A percentile compares a stretch with the other conserved stretches of the same genome.
These are phyloP conservation scores for Zygosaccharomyces rouxii DNA, from an alignment of 805 yeast genomes.

Conservation along the genomic window DNA sequence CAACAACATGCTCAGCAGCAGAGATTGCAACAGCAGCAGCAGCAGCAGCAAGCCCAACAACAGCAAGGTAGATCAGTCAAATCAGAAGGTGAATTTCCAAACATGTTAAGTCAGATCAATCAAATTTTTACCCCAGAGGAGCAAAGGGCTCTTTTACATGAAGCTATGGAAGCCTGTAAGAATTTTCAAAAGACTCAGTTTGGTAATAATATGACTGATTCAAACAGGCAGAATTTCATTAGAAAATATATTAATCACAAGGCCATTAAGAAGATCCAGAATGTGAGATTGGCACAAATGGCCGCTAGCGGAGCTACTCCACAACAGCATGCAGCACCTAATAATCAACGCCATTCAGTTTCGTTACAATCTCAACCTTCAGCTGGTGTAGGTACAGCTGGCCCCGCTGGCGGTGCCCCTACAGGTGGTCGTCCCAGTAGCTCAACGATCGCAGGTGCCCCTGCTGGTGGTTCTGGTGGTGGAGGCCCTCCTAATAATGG, in stretches of 20 bases:
- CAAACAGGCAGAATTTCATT: constrained; percentile 32
- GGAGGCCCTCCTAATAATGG: not conserved
- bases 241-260: constrained; percentile 37
- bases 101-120: constrained; percentile 33
- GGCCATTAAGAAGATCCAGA: constrained; percentile 35
- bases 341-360: constrained; percentile 10
- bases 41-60: constrained; percentile 36
- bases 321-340: constrained; percentile 10
- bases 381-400: constrained; percentile 3
- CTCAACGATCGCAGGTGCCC: not conserved
- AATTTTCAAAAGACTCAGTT: constrained; percentile 34
- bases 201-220: constrained; percentile 28
- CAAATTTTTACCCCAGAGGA: constrained; percentile 36
- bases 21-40: constrained; percentile 37
- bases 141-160: constrained; percentile 34
- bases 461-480: not conserved
- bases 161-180: constrained; percentile 36
- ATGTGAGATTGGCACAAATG: constrained; percentile 27
- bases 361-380: constrained; percentile 10
- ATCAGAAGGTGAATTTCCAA: constrained; percentile 32
- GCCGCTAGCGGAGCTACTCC: constrained; percentile 17
- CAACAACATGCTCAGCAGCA: constrained; percentile 27
- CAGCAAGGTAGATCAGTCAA: constrained; percentile 25
- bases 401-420: constrained; percentile 4
- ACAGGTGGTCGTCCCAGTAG: not conserved